Evolutionary conservation across 495 filamentous ascomycete genomes (phyloP).

Genomic region (Cudoniella acicularis): DNA sequence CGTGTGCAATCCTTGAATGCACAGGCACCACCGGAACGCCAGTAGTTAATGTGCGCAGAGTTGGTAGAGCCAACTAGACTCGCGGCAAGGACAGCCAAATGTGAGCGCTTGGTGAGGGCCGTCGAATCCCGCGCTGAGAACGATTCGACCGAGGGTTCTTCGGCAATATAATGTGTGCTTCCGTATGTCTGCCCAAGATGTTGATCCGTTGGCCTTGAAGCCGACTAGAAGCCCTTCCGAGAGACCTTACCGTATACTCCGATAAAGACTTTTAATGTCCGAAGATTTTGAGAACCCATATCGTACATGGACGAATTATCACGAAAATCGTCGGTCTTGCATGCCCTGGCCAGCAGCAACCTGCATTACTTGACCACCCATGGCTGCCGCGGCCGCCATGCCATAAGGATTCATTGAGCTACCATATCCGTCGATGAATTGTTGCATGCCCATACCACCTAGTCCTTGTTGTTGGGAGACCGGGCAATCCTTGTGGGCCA

Average conservation of each 20-base stretch:
- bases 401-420: slow-evolving; percentile 66
- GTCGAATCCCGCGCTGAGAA: too few relatives aligned
- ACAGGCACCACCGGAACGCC: not conserved
- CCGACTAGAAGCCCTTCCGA: not conserved
- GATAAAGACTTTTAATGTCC: not conserved
- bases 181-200: too few relatives aligned
- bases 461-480: slow-evolving; percentile 86
- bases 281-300: not conserved
- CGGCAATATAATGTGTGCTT: too few relatives aligned
- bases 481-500: slow-evolving; percentile 96
- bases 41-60: not conserved
- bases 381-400: slow-evolving; percentile 48
- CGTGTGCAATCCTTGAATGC: not conserved
- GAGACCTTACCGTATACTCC: not conserved
- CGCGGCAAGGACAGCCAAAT: too few relatives aligned
- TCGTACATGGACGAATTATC: not conserved
- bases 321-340: slow-evolving; percentile 15
- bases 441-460: slow-evolving; percentile 62
- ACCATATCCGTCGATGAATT: slow-evolving; percentile 47
- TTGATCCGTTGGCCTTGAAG: too few relatives aligned
- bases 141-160: too few relatives aligned
- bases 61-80: too few relatives aligned
- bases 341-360: slow-evolving; percentile 52
- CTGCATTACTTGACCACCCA: slow-evolving; percentile 49
- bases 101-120: too few relatives aligned